A percentile compares a stretch with the other conserved stretches of the same genome.
phyloP scores from a whole-genome alignment of 73 alveolate species.

The Diophrys sp. region DNA sequence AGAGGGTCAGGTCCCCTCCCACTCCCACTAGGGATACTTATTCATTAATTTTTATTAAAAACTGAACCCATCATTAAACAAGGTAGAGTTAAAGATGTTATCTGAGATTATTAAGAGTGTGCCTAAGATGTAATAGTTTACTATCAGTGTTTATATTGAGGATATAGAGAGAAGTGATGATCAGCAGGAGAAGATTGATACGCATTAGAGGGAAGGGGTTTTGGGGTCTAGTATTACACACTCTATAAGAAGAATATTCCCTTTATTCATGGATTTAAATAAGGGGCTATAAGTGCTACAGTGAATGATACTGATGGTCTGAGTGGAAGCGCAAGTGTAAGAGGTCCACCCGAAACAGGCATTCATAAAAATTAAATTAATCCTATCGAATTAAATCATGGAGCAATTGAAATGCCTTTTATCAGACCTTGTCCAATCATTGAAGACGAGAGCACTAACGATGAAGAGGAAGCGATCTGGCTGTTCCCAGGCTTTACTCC shows the following conservation, averaged over 20 bases:
- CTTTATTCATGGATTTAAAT: too few species aligned
- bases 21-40: too few species aligned
- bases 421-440: slow-evolving; percentile 18
- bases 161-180: too few species aligned
- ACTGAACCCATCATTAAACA: slow-evolving; percentile 5
- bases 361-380: not conserved
- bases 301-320: too few species aligned
- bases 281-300: too few species aligned
- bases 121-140: slow-evolving; percentile 24
- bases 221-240: too few species aligned
- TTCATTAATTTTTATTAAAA: too few species aligned
- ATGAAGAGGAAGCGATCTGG: slow-evolving; percentile 61
- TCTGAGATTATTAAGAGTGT: slow-evolving; percentile 34
- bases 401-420: not conserved
- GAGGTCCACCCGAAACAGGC: not conserved
- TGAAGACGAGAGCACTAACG: slow-evolving; percentile 21
- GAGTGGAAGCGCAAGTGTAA: too few species aligned
- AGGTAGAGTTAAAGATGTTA: slow-evolving; percentile 41
- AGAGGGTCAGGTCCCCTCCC: too few species aligned
- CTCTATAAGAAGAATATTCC: too few species aligned
- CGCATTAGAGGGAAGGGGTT: too few species aligned
- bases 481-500: slow-evolving; percentile 66
- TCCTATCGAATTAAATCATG: not conserved
- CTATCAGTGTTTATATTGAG: not conserved
- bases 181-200: too few species aligned